Percentiles rank a stretch among this genome's conserved stretches.
Conservation (phyloP, 345 rosid genomes). For the Draba incana region DNA sequence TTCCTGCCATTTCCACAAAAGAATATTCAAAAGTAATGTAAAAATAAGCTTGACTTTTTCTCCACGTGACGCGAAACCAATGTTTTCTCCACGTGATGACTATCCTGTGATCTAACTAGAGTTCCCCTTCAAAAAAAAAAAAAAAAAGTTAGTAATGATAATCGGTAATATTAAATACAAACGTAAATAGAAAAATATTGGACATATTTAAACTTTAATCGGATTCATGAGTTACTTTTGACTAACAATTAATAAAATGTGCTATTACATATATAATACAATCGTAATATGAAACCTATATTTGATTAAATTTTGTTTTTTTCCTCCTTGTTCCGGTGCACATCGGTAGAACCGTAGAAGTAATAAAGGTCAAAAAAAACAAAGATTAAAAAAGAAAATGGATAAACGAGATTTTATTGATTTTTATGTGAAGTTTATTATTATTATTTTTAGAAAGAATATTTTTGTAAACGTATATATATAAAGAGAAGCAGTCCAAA, state of each 20-base stretch:
- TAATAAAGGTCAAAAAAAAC: too few species aligned
- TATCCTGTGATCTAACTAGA: constrained; percentile 28
- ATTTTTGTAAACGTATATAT: constrained; percentile 11
- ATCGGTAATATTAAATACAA: too few species aligned
- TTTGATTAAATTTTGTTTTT: too few species aligned
- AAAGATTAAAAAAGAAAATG: too few species aligned
- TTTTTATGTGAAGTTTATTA: background rate
- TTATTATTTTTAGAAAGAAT: background rate
- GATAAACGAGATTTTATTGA: background rate
- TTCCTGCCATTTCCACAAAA: background rate
- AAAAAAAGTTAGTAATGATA: too few species aligned
- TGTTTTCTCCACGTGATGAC: constrained; percentile 23
- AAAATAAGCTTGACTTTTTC: constrained; percentile 7
- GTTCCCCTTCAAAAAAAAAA: background rate
- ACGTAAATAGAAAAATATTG: too few species aligned
- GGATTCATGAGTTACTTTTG: too few species aligned
- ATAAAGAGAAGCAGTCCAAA: constrained; percentile 33
- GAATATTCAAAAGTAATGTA: background rate
- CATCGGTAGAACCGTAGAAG: too few species aligned
- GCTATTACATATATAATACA: background rate
- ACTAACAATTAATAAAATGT: too few species aligned
- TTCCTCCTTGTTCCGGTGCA: too few species aligned
- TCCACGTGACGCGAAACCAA: constrained; percentile 13
- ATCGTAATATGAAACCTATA: too few species aligned
- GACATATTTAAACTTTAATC: too few species aligned